A percentile compares a stretch with the other conserved stretches of the same genome.
Evolutionary conservation across 371 early-diverging fungal genomes (phyloP).

Genomic region (Mortierella sp.): DNA sequence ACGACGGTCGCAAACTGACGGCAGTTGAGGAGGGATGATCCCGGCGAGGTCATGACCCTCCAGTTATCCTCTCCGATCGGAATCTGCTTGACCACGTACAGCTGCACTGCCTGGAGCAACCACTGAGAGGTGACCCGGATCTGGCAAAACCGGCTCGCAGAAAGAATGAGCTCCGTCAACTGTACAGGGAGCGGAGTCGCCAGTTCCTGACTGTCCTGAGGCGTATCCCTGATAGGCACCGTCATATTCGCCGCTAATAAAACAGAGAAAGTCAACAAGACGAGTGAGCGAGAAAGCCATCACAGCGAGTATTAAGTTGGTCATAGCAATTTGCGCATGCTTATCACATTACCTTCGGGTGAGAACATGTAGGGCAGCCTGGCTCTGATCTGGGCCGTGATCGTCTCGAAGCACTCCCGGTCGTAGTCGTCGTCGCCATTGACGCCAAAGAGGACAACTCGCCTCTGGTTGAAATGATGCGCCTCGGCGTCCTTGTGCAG

Average conservation of each 20-base stretch:
- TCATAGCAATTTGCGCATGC: background rate
- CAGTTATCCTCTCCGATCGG: constrained; percentile 86
- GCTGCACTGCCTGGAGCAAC: constrained; percentile 70
- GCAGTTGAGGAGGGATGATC: constrained; percentile 79
- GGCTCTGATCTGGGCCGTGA: constrained; percentile 46
- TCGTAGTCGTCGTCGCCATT: constrained; percentile 53
- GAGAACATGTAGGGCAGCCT: constrained; percentile 57
- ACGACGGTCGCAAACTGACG: constrained; percentile 77
- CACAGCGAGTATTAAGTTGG: background rate
- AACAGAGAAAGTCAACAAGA: constrained; percentile 30
- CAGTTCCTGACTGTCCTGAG: constrained; percentile 55
- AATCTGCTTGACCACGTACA: constrained; percentile 80
- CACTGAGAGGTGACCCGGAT: constrained; percentile 69
- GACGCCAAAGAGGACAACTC: constrained; percentile 63
- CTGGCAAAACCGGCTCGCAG: constrained; percentile 65
- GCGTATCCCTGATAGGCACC: constrained; percentile 61
- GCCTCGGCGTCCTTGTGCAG: constrained; percentile 41
- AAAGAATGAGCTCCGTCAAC: constrained; percentile 56
- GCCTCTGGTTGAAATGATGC: constrained; percentile 70
- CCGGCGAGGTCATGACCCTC: constrained; percentile 85
- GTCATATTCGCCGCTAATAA: constrained; percentile 65
- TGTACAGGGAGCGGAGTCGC: constrained; percentile 55
- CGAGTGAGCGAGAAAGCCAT: no score
- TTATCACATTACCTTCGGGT: constrained; percentile 32
- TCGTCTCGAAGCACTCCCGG: constrained; percentile 41